Percentiles rank a stretch among this genome's conserved stretches.
Evolutionary conservation across 164 flowering plant species (phyloP).

Genomic region (Kalanchoe fedtschenkoi): DNA sequence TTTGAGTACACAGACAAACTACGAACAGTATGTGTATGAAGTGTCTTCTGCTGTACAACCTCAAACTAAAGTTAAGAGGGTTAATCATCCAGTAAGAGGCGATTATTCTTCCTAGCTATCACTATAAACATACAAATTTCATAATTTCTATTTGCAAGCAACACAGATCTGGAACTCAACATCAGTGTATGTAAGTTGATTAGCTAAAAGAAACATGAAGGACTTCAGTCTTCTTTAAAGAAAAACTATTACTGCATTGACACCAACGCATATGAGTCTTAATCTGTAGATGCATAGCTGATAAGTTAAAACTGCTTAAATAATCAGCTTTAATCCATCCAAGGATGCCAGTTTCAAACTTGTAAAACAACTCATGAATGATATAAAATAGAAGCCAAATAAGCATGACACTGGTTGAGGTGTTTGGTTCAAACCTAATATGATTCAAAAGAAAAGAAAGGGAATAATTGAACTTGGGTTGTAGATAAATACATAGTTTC

Average conservation of each 20-base stretch:
- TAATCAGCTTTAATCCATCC: neutral
- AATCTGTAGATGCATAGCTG: neutral
- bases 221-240: too few relatives aligned
- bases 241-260: too few relatives aligned
- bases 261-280: too few relatives aligned
- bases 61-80: neutral
- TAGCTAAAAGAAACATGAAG: too few relatives aligned
- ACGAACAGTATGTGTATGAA: neutral
- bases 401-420: neutral
- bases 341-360: neutral
- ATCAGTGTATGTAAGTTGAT: too few relatives aligned
- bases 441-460: conserved; percentile 1
- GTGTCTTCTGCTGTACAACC: neutral
- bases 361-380: neutral
- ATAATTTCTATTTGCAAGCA: neutral
- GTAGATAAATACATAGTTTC: conserved; percentile 1
- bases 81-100: neutral
- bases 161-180: too few relatives aligned
- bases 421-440: neutral
- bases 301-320: neutral
- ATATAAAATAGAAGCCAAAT: neutral
- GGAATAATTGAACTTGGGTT: neutral
- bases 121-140: neutral
- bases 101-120: neutral
- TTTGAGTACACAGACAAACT: neutral